These are phyloP conservation scores for Coemansia sp. DNA, from an alignment of 192 early-diverging fungal species.

Conservation along the genomic window DNA sequence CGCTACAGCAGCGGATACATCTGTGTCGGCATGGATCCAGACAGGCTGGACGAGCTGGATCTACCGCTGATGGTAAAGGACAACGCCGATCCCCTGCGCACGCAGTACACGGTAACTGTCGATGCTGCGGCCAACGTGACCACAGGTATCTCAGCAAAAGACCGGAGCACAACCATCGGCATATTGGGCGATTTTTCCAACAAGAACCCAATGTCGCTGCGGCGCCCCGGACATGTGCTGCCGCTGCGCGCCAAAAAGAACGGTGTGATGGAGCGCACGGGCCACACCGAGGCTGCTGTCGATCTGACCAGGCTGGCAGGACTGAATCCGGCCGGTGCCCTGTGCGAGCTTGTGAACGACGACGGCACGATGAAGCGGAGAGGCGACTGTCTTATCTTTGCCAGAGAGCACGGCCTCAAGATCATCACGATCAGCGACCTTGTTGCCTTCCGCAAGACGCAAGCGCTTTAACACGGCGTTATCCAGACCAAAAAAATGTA, in stretches of 20 bases:
- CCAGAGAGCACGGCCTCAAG: conserved; percentile 78
- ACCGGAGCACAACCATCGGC: conserved; percentile 77
- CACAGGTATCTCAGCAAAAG: conserved; percentile 94
- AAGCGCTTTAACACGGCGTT: neutral
- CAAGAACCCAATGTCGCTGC: conserved; percentile 68
- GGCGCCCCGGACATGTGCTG: conserved; percentile 91
- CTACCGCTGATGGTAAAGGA: conserved; percentile 94
- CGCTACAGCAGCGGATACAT: conserved; percentile 92
- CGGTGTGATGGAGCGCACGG: conserved; percentile 83
- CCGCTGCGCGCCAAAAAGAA: conserved; percentile 82
- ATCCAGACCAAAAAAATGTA: too few relatives aligned
- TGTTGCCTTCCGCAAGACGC: conserved; percentile 65
- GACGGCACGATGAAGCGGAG: conserved; percentile 92
- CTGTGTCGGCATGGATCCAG: conserved; percentile 80
- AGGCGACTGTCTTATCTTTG: conserved; percentile 85
- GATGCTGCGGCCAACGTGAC: conserved; percentile 84
- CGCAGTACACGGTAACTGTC: conserved; percentile 91
- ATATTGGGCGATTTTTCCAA: conserved; percentile 73
- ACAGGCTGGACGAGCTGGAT: conserved; percentile 78
- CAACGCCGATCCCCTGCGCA: conserved; percentile 88
- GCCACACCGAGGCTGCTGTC: conserved; percentile 93
- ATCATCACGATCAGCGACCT: conserved; percentile 90
- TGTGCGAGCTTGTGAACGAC: conserved; percentile 90
- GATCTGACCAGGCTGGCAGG: conserved; percentile 87
- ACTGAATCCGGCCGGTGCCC: conserved; percentile 79